A percentile compares a stretch with the other conserved stretches of the same genome.
phyloP scores from a whole-genome alignment of 2,329 filamentous ascomycete species.

The Epichloe hybrida region DNA sequence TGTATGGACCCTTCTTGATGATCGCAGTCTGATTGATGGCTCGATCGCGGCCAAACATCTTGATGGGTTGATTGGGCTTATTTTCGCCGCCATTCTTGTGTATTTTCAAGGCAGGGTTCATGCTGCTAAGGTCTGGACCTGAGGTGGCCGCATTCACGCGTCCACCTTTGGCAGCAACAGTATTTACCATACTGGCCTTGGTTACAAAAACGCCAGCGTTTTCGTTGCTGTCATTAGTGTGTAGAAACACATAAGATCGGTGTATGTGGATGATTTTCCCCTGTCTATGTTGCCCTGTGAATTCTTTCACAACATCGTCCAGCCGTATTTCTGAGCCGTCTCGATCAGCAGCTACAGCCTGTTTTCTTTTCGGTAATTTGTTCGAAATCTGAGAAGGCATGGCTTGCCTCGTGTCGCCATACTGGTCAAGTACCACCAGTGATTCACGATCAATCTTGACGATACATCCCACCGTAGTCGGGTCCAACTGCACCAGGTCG shows the following conservation, averaged over 20 bases:
- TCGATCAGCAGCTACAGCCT: slow-evolving; percentile 81
- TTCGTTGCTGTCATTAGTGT: slow-evolving; percentile 71
- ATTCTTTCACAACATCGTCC: slow-evolving; percentile 87
- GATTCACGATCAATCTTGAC: slow-evolving; percentile 94
- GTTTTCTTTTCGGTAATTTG: slow-evolving; percentile 68
- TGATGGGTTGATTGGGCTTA: slow-evolving; percentile 48
- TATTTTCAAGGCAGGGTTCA: slow-evolving; percentile 82
- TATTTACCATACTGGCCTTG: slow-evolving; percentile 72
- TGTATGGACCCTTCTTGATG: slow-evolving; percentile 76
- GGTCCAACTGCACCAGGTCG: slow-evolving; percentile 87
- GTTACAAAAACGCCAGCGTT: slow-evolving; percentile 85
- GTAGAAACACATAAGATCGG: slow-evolving; percentile 80
- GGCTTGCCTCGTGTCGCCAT: slow-evolving; percentile 66
- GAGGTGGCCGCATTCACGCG: slow-evolving; percentile 46
- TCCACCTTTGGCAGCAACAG: slow-evolving; percentile 87
- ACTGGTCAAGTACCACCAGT: slow-evolving; percentile 79
- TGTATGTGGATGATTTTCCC: slow-evolving; percentile 87
- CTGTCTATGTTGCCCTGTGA: slow-evolving; percentile 68
- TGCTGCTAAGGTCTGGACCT: slow-evolving; percentile 72
- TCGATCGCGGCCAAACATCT: slow-evolving; percentile 66
- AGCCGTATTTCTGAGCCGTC: slow-evolving; percentile 85
- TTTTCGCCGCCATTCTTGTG: slow-evolving; percentile 43
- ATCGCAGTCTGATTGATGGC: slow-evolving; percentile 85
- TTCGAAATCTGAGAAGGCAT: slow-evolving; percentile 88
- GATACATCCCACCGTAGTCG: slow-evolving; percentile 82